Evolutionary conservation across 352 stramenopile species (phyloP), one percentile per base, ranked within the genome.

Genomic region (Phytophthora megakarya): DNA sequence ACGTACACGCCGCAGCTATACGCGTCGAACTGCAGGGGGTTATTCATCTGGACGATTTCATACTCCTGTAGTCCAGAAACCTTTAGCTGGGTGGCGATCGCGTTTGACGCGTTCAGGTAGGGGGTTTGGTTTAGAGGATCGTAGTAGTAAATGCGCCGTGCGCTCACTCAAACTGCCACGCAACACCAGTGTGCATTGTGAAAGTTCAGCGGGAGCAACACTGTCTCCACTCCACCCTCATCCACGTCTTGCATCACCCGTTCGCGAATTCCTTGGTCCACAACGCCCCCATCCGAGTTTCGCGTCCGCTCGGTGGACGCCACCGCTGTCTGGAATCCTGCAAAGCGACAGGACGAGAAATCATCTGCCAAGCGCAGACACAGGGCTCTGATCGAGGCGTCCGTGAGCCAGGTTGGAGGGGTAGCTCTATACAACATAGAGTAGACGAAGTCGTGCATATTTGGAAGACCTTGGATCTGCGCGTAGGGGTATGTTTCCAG

Each of bases 351-450:
- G 5, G 35, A 28, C 0, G 45, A 26, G 15, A 26, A 51, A 8
- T 57, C 37, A n/a, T 25, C 9, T 1, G 25, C 23, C 8, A 65
- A 25, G 1, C 56, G 35, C 6, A 37, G 22, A 7, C 56, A 65
- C 1, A 65, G 18, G 6, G 35, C 45, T 7, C 35, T 21, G 21
- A 65, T 65, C 4, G 38, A 22, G 5, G 25, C 44, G 22, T 65
- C 45, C 1, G 1, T 51, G 1, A 65, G 26, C 45, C 56, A 56
- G n/a, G 45, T 50, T 5, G 56, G 45, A 2, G 25, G 35, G 8
- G 25, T 45, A 10, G 26, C 35, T 5, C 35, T 4, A 16, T 57
- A 65, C 15, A 50, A 18, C 25, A 64, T 18, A 1, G 45, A 8
- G 35, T 21, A 56, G 0, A 19, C 6, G 45, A 42, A 49, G 3